Base-by-base conservation (phyloP, 257 asterid genomes). In the Nicotiana knightiana region DNA sequence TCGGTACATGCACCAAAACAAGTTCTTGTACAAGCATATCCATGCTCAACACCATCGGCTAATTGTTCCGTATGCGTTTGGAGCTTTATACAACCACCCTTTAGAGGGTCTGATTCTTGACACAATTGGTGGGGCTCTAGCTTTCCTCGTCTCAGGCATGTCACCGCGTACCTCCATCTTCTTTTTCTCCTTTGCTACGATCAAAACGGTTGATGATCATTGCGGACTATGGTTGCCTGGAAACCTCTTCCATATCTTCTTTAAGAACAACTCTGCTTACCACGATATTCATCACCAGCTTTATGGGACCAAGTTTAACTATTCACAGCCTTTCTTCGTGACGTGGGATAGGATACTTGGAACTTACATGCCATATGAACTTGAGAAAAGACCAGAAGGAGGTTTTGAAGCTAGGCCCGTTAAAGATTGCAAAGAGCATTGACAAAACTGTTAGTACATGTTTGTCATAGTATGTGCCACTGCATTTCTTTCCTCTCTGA, bases 61-160 rank as follows among this genome's bases (percentile, higher is more conserved):
- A 6, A 87, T 96, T 30, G 99, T 96, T 33, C 99, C 97, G 0
- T 96, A 93, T 32, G 98, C 98, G 4, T 96, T 81, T 77, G 99
- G 99, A 81, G 99, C 98, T 28, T 83, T 96, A 24, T 96, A 93
- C 92, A 96, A 93, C 88, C 99, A 96, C 88, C 99, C 99, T 5
- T 12, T 93, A 35, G 99, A 96, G 84, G 99, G 98, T 16, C 91
- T 95, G 55, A 87, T 95, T 77, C 97, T 95, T 6, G 98, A 95
- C 88, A 95, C 98, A 0, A 16, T 92, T 32, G 97, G 98, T 13
- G 99, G 99, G 58, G 98, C 97, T 37, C 79, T 96, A 64, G 43
- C 98, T 75, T 93, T 96, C 86, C 96, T 96, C 8, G 81, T 87
- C 71, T 96, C 98, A 6, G 98, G 98, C 90, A 96, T 96, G 97